Evolutionary conservation across 768 basidiomycete species (phyloP).

Genomic region (Dacryopinax spathularia): DNA sequence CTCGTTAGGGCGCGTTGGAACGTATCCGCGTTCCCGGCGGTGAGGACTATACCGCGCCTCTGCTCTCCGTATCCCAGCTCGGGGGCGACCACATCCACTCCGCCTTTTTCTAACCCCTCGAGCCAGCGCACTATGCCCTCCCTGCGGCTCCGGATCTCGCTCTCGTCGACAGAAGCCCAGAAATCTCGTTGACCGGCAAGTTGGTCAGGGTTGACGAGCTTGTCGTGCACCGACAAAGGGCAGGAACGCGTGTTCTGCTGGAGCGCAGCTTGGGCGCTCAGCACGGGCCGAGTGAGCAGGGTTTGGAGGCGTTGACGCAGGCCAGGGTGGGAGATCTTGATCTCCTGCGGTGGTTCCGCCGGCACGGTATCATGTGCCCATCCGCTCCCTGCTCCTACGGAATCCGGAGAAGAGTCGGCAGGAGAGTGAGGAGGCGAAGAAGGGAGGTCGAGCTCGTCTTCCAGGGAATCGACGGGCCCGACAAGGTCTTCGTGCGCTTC

Average conservation of each 20-base stretch:
- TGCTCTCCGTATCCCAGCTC: conserved; percentile 7
- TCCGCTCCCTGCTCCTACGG: too few relatives aligned
- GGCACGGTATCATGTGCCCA: too few relatives aligned
- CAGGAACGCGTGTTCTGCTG: conserved; percentile 18
- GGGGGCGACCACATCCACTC: conserved; percentile 15
- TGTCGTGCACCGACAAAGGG: conserved; percentile 19
- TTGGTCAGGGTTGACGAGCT: conserved; percentile 27
- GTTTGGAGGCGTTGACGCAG: conserved; percentile 12
- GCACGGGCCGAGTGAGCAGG: conserved; percentile 22
- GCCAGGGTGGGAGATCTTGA: neutral
- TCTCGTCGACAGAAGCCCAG: conserved; percentile 20
- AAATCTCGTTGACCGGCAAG: conserved; percentile 20
- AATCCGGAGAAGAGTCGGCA: neutral
- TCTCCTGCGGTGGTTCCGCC: neutral
- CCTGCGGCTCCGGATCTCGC: conserved; percentile 19
- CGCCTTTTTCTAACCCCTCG: conserved; percentile 15
- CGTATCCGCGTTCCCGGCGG: conserved; percentile 30
- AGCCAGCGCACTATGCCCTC: conserved; percentile 20
- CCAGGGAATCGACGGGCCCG: neutral
- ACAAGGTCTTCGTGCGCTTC: neutral
- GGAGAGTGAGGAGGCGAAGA: neutral
- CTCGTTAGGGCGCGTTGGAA: conserved; percentile 22
- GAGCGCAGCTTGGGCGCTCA: conserved; percentile 13
- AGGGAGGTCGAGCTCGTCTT: neutral
- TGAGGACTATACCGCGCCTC: conserved; percentile 25